Conservation (phyloP, 2,329 filamentous ascomycete species). For the Coniochaeta sp. region DNA sequence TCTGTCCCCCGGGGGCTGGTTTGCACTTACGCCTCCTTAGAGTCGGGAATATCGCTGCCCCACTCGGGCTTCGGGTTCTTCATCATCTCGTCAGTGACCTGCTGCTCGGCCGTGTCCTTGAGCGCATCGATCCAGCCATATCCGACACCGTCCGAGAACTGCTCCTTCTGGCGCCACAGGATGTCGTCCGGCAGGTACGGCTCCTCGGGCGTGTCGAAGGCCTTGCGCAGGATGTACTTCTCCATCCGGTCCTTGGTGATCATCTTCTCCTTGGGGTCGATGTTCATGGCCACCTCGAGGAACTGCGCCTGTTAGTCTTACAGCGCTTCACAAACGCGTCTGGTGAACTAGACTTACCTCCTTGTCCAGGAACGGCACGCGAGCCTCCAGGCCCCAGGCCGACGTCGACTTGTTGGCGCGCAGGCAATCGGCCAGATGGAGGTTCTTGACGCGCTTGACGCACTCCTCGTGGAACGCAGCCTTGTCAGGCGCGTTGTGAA, state of each 20-base stretch:
- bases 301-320: conserved; percentile 45
- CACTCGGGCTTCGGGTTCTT: conserved; percentile 96
- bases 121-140: conserved; percentile 98
- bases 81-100: conserved; percentile 96
- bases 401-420: conserved; percentile 98
- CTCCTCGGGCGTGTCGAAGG: conserved; percentile 88
- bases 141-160: conserved; percentile 96
- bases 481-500: conserved; percentile 88
- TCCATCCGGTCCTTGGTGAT: conserved; percentile 85
- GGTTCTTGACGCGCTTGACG: conserved; percentile 88
- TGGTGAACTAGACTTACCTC: background rate
- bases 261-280: conserved; percentile 93
- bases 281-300: conserved; percentile 85
- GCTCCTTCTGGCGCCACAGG: conserved; percentile 97
- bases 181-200: conserved; percentile 95
- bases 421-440: conserved; percentile 92
- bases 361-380: conserved; percentile 97
- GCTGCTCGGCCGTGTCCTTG: conserved; percentile 85
- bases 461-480: conserved; percentile 94
- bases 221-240: conserved; percentile 97
- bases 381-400: conserved; percentile 95
- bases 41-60: conserved; percentile 87
- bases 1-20: background rate
- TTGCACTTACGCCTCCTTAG: conserved; percentile 77
- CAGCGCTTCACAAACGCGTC: conserved; percentile 26